phyloP scores from a whole-genome alignment of 805 yeast genomes.

The Saccharomycopsis sp. region DNA sequence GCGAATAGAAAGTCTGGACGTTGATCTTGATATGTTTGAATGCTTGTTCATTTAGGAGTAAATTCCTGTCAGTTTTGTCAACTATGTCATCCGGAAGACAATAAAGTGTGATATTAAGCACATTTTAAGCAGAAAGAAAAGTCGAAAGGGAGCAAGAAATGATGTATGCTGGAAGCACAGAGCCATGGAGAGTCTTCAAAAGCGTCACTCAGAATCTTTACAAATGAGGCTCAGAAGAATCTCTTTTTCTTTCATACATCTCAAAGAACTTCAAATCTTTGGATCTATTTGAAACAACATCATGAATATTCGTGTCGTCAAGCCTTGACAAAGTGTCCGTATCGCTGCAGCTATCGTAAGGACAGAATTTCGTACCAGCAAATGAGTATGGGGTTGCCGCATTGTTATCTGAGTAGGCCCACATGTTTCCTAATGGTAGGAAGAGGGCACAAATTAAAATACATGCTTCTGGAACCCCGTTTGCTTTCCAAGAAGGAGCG shows the following conservation, averaged over 20 bases:
- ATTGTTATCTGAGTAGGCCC: constrained; percentile 68
- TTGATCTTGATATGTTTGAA: no score
- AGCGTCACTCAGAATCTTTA: neutral
- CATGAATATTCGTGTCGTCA: constrained; percentile 5
- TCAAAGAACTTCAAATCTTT: constrained; percentile 18
- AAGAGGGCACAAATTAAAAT: constrained; percentile 60
- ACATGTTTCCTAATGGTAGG: constrained; percentile 76
- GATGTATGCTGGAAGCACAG: neutral
- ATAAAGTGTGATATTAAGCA: no score
- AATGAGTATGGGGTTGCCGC: constrained; percentile 34
- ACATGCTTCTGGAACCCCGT: constrained; percentile 46
- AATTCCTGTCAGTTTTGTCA: no score
- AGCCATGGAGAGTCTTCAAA: neutral
- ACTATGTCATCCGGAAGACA: no score
- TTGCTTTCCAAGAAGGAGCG: constrained; percentile 28
- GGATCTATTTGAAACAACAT: constrained; percentile 11
- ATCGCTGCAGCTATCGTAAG: constrained; percentile 20
- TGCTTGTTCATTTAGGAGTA: no score
- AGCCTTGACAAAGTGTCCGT: constrained; percentile 17
- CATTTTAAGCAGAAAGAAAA: no score
- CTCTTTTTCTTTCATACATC: constrained; percentile 16
- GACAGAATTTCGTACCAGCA: constrained; percentile 24
- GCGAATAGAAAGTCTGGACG: no score
- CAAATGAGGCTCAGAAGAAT: constrained; percentile 3
- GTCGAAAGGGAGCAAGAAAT: no score